Percentiles rank a stretch among this genome's conserved stretches.
phyloP scores from a whole-genome alignment of 768 basidiomycete species.

The Postia placenta region DNA sequence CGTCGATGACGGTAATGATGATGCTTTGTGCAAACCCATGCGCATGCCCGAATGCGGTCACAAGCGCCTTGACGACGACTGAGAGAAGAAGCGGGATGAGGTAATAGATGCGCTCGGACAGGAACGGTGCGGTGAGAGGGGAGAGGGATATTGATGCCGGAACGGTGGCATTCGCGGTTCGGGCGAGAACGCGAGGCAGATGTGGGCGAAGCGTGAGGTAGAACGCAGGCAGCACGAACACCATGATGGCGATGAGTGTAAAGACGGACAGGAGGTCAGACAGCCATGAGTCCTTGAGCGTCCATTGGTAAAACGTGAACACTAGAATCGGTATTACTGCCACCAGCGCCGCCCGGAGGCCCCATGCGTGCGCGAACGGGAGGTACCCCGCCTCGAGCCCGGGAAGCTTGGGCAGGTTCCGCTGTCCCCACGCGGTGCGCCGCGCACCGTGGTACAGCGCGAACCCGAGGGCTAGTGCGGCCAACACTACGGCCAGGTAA shows the following conservation, averaged over 20 bases:
- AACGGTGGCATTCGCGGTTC: slow-evolving; percentile 22
- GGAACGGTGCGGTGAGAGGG: slow-evolving; percentile 65
- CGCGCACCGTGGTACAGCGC: slow-evolving; percentile 31
- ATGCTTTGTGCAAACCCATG: slow-evolving; percentile 67
- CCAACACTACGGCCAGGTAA: slow-evolving; percentile 52
- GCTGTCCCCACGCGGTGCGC: slow-evolving; percentile 14
- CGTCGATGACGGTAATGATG: slow-evolving; percentile 60
- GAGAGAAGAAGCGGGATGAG: slow-evolving; percentile 50
- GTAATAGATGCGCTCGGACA: slow-evolving; percentile 62
- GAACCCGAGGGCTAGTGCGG: slow-evolving; percentile 47
- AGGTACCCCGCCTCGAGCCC: slow-evolving; percentile 31
- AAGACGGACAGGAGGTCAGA: slow-evolving; percentile 75
- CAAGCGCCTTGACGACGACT: slow-evolving; percentile 60
- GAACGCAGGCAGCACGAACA: slow-evolving; percentile 42
- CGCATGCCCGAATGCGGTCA: slow-evolving; percentile 60
- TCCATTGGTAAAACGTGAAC: slow-evolving; percentile 90
- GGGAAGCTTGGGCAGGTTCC: slow-evolving; percentile 13
- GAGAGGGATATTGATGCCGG: slow-evolving; percentile 30
- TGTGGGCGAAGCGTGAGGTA: slow-evolving; percentile 39
- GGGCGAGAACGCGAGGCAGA: slow-evolving; percentile 34
- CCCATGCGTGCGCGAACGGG: slow-evolving; percentile 52
- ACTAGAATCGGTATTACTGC: slow-evolving; percentile 63
- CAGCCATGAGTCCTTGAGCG: slow-evolving; percentile 82
- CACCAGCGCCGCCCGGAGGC: slow-evolving; percentile 61
- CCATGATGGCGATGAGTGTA: slow-evolving; percentile 46